Evolutionary conservation across 768 basidiomycete genomes (phyloP).

Genomic region (Leccinum uliginosum): DNA sequence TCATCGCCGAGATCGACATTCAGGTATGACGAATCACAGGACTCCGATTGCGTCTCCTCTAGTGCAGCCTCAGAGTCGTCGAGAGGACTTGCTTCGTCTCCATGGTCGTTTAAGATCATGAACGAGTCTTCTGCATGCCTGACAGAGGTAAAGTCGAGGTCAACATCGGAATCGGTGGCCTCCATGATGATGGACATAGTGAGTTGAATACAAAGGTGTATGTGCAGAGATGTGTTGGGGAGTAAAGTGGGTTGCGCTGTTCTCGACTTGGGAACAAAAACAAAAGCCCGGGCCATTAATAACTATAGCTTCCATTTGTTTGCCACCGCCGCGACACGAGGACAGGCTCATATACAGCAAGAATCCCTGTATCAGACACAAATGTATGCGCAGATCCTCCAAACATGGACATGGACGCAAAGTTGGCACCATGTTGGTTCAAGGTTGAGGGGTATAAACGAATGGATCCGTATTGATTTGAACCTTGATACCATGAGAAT

Average conservation of each 20-base stretch:
- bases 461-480: constrained; percentile 4
- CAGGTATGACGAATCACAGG: constrained; percentile 20
- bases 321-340: constrained; percentile 4
- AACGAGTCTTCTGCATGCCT: constrained; percentile 8
- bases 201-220: neutral
- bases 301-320: constrained; percentile 6
- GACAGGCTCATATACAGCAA: neutral
- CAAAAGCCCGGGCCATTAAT: constrained; percentile 1
- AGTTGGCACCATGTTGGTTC: constrained; percentile 10
- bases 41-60: constrained; percentile 15
- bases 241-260: neutral
- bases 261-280: neutral
- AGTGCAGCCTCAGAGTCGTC: neutral
- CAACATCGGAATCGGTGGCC: constrained; percentile 4
- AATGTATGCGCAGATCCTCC: constrained; percentile 10
- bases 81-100: neutral
- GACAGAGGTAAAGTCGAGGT: constrained; percentile 6
- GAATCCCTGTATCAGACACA: neutral
- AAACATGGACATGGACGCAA: constrained; percentile 22
- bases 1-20: constrained; percentile 14
- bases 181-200: constrained; percentile 18
- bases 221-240: neutral
- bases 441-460: neutral
- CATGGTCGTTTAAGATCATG: constrained; percentile 2
- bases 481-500: constrained; percentile 19